These are phyloP conservation scores for Escovopsis weberi DNA, from an alignment of 2,329 filamentous ascomycete species.

Conservation along the genomic window DNA sequence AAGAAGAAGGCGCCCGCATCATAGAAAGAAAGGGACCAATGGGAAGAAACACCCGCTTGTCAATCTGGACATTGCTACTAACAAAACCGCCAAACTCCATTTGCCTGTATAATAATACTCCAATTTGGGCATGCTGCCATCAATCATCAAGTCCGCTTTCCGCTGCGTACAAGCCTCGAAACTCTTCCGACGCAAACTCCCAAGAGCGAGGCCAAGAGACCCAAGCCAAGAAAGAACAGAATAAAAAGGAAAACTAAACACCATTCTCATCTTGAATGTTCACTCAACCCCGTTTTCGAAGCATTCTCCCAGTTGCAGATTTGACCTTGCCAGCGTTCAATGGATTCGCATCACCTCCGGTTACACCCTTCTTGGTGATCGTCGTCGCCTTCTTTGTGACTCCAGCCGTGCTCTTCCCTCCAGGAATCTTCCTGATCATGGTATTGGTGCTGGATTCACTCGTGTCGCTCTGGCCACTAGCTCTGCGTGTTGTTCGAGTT, in stretches of 20 bases:
- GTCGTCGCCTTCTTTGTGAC: slow-evolving; percentile 36
- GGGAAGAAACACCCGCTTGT: not conserved
- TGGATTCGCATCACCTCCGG: slow-evolving; percentile 29
- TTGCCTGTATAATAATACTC: not conserved
- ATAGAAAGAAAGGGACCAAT: slow-evolving; percentile 3
- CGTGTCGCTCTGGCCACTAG: slow-evolving; percentile 46
- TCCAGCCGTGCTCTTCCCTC: slow-evolving; percentile 21
- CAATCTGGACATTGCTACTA: slow-evolving; percentile 4
- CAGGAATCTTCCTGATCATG: slow-evolving; percentile 41
- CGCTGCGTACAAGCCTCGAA: not conserved
- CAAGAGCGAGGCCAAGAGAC: not conserved
- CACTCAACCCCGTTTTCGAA: slow-evolving; percentile 36
- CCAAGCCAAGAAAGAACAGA: slow-evolving; percentile 4
- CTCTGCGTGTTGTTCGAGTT: slow-evolving; percentile 35
- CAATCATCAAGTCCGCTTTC: not conserved
- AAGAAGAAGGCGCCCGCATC: slow-evolving; percentile 51
- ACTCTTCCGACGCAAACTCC: not conserved
- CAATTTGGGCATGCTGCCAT: not conserved
- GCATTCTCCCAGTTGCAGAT: slow-evolving; percentile 34
- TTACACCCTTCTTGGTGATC: slow-evolving; percentile 37
- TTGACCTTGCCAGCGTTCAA: slow-evolving; percentile 24
- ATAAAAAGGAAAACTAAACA: not conserved
- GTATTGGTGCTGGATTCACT: slow-evolving; percentile 52
- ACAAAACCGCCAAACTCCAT: slow-evolving; percentile 6
- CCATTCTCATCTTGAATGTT: slow-evolving; percentile 4